phyloP scores from a whole-genome alignment of 306 rosid genomes.

The Canavalia gladiata region DNA sequence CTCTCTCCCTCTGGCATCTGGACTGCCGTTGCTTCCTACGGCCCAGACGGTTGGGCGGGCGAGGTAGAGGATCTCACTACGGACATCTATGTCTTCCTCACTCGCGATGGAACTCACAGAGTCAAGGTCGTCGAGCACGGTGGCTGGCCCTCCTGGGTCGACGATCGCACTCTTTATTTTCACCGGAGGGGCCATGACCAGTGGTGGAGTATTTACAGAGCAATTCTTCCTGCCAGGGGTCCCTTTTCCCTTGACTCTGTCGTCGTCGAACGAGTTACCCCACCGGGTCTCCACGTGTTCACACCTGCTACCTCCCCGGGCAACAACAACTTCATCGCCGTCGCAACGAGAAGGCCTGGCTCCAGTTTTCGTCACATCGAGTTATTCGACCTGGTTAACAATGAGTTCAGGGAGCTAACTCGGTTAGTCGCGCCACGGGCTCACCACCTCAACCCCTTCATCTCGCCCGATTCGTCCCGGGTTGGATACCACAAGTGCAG shows the following conservation, averaged over 20 bases:
- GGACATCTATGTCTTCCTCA: conserved; percentile 71
- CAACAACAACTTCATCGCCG: conserved; percentile 76
- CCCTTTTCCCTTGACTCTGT: conserved; percentile 57
- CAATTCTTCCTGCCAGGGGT: conserved; percentile 59
- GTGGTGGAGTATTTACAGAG: conserved; percentile 90
- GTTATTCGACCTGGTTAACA: conserved; percentile 59
- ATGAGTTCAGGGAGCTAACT: conserved; percentile 77
- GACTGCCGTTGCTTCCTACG: conserved; percentile 91
- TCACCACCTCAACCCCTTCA: conserved; percentile 89
- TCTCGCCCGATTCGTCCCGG: conserved; percentile 68
- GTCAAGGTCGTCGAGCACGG: conserved; percentile 78
- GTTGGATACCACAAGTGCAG: conserved; percentile 93
- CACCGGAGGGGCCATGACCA: conserved; percentile 78
- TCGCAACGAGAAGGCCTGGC: conserved; percentile 77
- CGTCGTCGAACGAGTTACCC: conserved; percentile 73
- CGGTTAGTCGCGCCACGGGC: conserved; percentile 61
- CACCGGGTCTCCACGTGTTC: conserved; percentile 87
- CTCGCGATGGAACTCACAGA: conserved; percentile 76
- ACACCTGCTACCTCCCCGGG: conserved; percentile 84
- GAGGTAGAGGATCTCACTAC: conserved; percentile 86
- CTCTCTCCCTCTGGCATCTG: conserved; percentile 79
- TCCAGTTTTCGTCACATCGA: conserved; percentile 81
- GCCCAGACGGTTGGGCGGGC: conserved; percentile 75
- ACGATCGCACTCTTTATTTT: conserved; percentile 78
- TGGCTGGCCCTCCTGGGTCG: conserved; percentile 94